Percentiles rank a stretch among this genome's conserved stretches.
Conservation (phyloP, 1,139 yeast genomes). For the Spathaspora sp. region DNA sequence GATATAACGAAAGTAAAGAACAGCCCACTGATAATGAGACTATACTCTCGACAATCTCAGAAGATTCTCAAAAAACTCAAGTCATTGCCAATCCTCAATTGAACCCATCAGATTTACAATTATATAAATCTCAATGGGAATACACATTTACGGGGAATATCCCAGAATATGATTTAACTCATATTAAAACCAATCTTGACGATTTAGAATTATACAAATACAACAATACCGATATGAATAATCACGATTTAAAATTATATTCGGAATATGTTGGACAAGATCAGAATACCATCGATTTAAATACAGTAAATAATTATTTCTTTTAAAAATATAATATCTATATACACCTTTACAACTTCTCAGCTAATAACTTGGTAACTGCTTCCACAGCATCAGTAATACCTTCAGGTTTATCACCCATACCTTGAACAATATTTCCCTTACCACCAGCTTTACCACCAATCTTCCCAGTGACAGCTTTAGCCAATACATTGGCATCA, state of each 20-base stretch:
- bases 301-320: slow-evolving; percentile 13
- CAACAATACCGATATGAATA: slow-evolving; percentile 5
- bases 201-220: slow-evolving; percentile 19
- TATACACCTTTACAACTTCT: slow-evolving; percentile 44
- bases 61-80: slow-evolving; percentile 6
- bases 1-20: slow-evolving; percentile 11
- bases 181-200: slow-evolving; percentile 12
- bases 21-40: neutral
- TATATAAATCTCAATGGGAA: slow-evolving; percentile 15
- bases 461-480: slow-evolving; percentile 64
- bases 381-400: slow-evolving; percentile 72
- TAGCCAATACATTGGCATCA: slow-evolving; percentile 74
- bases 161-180: slow-evolving; percentile 11
- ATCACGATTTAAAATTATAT: slow-evolving; percentile 23
- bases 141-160: slow-evolving; percentile 4
- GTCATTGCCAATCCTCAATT: neutral
- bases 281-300: slow-evolving; percentile 14
- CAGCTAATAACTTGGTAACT: slow-evolving; percentile 56
- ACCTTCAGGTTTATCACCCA: slow-evolving; percentile 80
- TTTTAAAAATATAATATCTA: slow-evolving; percentile 2
- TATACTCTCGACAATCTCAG: neutral
- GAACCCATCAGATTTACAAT: slow-evolving; percentile 6
- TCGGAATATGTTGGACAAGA: slow-evolving; percentile 27
- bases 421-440: slow-evolving; percentile 95
- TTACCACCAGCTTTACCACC: slow-evolving; percentile 99